Conservation (phyloP, 192 early-diverging fungal genomes). For the Lobosporangium transversale region DNA sequence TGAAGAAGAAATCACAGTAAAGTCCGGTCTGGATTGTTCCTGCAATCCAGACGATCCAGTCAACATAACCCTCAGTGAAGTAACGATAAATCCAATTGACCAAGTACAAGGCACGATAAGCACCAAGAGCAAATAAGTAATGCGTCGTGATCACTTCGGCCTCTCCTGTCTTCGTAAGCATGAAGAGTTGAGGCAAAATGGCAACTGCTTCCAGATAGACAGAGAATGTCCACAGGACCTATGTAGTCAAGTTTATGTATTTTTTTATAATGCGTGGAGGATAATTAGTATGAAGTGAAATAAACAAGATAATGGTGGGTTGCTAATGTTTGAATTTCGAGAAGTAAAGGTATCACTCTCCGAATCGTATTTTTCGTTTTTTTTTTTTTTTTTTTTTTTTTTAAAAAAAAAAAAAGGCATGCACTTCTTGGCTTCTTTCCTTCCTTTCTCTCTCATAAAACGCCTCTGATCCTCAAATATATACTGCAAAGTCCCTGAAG, state of each 20-base stretch:
- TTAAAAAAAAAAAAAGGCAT: no score
- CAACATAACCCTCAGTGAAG: constrained; percentile 74
- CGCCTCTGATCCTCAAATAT: no score
- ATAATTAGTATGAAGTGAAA: no score
- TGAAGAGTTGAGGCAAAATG: constrained; percentile 98
- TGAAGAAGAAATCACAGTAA: constrained; percentile 98
- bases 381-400: no score
- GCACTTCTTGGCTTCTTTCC: no score
- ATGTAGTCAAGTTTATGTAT: constrained; percentile 3
- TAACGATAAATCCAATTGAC: constrained; percentile 97
- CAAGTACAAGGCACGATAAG: constrained; percentile 59
- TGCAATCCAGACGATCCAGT: constrained; percentile 89
- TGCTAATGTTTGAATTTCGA: no score
- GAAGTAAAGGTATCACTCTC: no score
- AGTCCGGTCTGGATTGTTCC: constrained; percentile 94
- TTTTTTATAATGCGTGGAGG: not conserved
- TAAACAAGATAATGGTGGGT: no score
- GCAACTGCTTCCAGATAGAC: constrained; percentile 97
- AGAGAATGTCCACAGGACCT: constrained; percentile 97
- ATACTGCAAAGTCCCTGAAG: no score
- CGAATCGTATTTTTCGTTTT: no score
- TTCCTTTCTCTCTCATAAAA: no score
- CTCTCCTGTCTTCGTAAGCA: constrained; percentile 95
- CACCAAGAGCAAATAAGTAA: constrained; percentile 97
- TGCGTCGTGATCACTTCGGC: constrained; percentile 99